A percentile compares a stretch with the other conserved stretches of the same genome.
Conservation (phyloP, 345 rosid genomes). For the Arabis alpina region DNA sequence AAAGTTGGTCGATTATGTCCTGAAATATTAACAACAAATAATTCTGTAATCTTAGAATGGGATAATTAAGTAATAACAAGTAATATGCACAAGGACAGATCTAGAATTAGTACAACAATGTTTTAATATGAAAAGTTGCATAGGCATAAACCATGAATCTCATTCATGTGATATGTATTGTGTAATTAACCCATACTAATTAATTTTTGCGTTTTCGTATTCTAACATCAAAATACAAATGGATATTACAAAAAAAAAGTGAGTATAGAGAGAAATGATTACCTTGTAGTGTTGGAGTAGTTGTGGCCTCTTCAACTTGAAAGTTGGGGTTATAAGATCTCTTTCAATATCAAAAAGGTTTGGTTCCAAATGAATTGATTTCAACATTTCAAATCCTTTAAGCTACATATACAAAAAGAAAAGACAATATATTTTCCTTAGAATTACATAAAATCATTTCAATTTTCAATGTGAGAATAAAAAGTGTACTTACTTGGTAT, state of each 20-base stretch:
- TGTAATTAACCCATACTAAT: too few relatives aligned
- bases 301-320: slow-evolving; percentile 91
- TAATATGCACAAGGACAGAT: slow-evolving; percentile 16
- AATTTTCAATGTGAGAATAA: not conserved
- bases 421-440: not conserved
- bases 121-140: not conserved
- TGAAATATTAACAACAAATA: slow-evolving; percentile 32
- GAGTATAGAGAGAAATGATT: slow-evolving; percentile 1
- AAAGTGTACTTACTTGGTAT: slow-evolving; percentile 56
- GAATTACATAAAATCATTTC: slow-evolving; percentile 7
- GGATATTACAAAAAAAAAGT: not conserved
- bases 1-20: slow-evolving; percentile 68
- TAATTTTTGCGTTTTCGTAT: not conserved
- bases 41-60: not conserved
- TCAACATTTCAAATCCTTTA: slow-evolving; percentile 88
- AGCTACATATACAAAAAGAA: slow-evolving; percentile 49
- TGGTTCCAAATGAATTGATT: slow-evolving; percentile 83
- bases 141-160: not conserved
- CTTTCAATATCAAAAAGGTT: slow-evolving; percentile 78
- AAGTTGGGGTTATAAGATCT: slow-evolving; percentile 87
- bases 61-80: not conserved
- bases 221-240: not conserved
- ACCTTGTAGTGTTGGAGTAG: slow-evolving; percentile 86
- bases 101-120: not conserved
- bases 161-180: not conserved